A percentile compares a stretch with the other conserved stretches of the same genome.
phyloP scores from a whole-genome alignment of 257 asterid genomes.

The Datura wrightii region DNA sequence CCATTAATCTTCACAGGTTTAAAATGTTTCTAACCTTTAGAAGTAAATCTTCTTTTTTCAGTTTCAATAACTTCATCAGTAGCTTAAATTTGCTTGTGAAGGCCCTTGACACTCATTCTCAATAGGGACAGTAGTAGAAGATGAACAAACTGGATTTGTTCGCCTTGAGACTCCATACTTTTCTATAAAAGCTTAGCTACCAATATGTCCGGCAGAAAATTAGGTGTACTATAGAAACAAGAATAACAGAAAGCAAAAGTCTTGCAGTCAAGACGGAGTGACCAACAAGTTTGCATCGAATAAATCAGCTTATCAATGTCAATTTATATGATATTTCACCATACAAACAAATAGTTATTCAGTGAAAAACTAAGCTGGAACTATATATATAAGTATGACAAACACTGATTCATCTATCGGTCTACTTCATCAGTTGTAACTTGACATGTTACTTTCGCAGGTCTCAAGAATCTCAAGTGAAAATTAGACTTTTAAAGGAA shows the following conservation, averaged over 20 bases:
- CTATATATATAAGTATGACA: neutral
- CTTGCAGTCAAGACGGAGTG: neutral
- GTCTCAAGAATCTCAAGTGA: conserved; percentile 15
- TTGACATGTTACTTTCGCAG: neutral
- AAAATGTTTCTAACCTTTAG: neutral
- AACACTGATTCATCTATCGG: neutral
- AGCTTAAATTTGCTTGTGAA: neutral
- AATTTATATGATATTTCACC: neutral
- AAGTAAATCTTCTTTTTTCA: neutral
- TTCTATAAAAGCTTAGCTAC: neutral
- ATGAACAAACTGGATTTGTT: no score
- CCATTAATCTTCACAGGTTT: neutral
- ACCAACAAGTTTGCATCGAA: neutral
- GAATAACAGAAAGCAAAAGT: neutral
- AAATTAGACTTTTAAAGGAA: neutral
- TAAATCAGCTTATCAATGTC: neutral
- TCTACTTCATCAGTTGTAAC: neutral
- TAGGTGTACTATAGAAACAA: neutral
- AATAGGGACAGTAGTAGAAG: no score
- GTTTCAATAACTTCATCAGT: neutral
- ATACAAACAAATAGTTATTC: neutral
- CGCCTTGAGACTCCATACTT: no score
- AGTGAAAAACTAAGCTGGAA: neutral
- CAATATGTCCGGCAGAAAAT: neutral
- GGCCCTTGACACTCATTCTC: no score